Percentiles rank a stretch among this genome's conserved stretches.
phyloP scores from a whole-genome alignment of 208 protist genomes.

The Tritrichomonas foetus region DNA sequence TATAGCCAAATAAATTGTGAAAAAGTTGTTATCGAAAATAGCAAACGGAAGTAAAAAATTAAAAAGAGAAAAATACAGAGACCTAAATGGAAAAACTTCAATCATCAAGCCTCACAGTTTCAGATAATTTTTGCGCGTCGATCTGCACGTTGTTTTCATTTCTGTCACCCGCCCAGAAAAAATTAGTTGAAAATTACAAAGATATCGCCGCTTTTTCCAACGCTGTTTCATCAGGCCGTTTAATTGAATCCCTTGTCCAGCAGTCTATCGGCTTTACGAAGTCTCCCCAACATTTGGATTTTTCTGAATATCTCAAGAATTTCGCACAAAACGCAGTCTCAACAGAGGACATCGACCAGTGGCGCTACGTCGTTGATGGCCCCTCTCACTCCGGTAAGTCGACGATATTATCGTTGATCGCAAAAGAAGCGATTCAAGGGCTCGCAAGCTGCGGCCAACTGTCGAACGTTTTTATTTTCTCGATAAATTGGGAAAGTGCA shows the following conservation, averaged over 20 bases:
- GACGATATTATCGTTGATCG: not conserved
- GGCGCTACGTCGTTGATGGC: not conserved
- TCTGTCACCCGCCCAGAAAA: not conserved
- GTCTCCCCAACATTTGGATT: not conserved
- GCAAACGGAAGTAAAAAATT: no score
- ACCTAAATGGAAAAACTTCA: not conserved
- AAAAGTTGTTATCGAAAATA: no score
- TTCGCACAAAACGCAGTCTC: not conserved
- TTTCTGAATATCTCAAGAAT: not conserved
- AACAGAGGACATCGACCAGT: not conserved
- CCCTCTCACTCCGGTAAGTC: not conserved
- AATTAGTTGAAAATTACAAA: not conserved
- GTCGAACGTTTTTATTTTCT: not conserved
- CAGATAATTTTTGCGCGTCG: not conserved
- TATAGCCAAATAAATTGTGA: no score
- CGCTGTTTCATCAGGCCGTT: not conserved
- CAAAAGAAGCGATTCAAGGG: not conserved
- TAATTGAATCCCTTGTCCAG: not conserved
- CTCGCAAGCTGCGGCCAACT: not conserved
- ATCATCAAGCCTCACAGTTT: not conserved
- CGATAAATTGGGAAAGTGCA: not conserved
- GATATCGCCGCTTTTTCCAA: not conserved
- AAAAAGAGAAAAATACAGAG: no score
- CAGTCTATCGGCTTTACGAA: not conserved
- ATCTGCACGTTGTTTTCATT: not conserved